Evolutionary conservation across 306 rosid genomes (phyloP), one percentile per base, ranked within the genome.

Genomic region (Glycine tomentella): DNA sequence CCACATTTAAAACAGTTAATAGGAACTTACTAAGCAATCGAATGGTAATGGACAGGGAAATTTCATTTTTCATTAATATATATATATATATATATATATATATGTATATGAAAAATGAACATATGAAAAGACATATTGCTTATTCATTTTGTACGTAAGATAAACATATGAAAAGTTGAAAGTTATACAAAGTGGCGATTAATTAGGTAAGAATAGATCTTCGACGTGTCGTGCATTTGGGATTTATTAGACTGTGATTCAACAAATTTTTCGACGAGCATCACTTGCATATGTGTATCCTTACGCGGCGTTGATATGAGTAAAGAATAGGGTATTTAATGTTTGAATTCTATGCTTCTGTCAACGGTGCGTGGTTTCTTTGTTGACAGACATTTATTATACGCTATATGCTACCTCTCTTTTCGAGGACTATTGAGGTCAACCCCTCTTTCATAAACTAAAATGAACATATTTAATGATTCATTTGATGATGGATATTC

Each of bases 191-290:
- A 58, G 20, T 58, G 66, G 38, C 20, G 36, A 17, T 12, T 3
- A 7, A 25, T 25, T 55, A 7, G 34, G 2, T 9, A 25, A 3
- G n/a, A 3, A 11, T 1, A 61, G 8, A 25, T 9, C 4, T 9
- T 59, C 38, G 46, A 5, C 9, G 20, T 63, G 69, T 36, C 69
- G 69, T 63, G 69, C 20, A 63, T 63, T 63, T 63, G 16, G 69
- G 69, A 12, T 63, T 34, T 34, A 9, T 20, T 59, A 13, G 46
- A 63, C 44, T 11, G 31, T 25, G 31, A 63, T 63, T 11, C 2
- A 46, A 46, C 12, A 8, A 25, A 8, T 3, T 7, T 58, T 58
- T 58, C 6, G 64, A 58, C 6, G 64, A 58, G 3, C 5, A 17
- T 57, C 13, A 16, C 34, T 16, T 57, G 63, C 34, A 20, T 58